A percentile compares a stretch with the other conserved stretches of the same genome.
Evolutionary conservation across 2,329 filamentous ascomycete genomes (phyloP).

Genomic region (Phoma sp.): DNA sequence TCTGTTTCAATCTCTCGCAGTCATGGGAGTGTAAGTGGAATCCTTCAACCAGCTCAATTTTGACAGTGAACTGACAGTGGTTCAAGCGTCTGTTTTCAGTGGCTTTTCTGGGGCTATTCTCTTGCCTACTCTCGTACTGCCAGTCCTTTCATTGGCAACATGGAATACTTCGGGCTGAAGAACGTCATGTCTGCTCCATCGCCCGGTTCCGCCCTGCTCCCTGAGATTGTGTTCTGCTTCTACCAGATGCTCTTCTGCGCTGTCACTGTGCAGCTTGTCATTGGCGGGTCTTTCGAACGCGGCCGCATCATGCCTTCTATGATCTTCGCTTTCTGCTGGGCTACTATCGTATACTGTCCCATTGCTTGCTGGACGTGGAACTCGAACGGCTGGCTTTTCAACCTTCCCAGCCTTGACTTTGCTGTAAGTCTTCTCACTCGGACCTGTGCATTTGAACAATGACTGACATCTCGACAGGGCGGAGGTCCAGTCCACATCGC

Average conservation of each 20-base stretch:
- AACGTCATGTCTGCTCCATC: constrained; percentile 67
- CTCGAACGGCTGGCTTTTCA: constrained; percentile 67
- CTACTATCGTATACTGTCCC: constrained; percentile 68
- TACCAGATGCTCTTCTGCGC: constrained; percentile 71
- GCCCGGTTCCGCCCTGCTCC: constrained; percentile 62
- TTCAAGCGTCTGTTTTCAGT: constrained; percentile 59
- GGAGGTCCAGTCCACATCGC: constrained; percentile 70
- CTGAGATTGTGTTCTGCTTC: constrained; percentile 70
- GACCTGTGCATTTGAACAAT: neutral
- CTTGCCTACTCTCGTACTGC: constrained; percentile 67
- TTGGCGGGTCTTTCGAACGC: constrained; percentile 68
- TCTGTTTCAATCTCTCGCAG: constrained; percentile 67
- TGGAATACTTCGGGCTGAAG: constrained; percentile 67
- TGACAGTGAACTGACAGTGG: neutral
- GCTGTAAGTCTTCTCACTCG: constrained; percentile 47
- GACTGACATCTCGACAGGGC: constrained; percentile 31
- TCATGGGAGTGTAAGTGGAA: constrained; percentile 57
- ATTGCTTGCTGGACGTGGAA: constrained; percentile 74
- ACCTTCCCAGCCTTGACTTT: constrained; percentile 66
- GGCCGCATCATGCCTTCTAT: constrained; percentile 70
- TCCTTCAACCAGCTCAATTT: neutral
- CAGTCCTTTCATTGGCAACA: constrained; percentile 67
- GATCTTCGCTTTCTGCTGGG: constrained; percentile 69
- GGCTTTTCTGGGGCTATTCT: constrained; percentile 71
- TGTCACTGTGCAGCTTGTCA: constrained; percentile 68